phyloP scores from a whole-genome alignment of 192 early-diverging fungal species.

The Backusella mclennaniae region DNA sequence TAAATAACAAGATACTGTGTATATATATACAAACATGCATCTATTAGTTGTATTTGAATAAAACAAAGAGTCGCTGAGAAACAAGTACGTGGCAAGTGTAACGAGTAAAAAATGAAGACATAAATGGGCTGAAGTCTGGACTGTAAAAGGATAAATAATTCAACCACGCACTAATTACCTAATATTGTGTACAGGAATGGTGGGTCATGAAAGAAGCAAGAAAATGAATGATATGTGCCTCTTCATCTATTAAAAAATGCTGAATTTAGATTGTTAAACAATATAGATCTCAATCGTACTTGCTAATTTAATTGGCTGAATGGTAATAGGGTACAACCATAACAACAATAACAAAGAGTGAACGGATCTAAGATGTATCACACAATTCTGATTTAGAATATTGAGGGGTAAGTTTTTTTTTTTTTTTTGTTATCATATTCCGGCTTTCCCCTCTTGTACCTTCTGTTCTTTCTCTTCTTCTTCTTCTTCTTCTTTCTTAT shows the following conservation, averaged over 20 bases:
- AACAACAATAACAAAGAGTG: neutral
- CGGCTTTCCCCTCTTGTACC: constrained; percentile 6
- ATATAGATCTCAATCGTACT: neutral
- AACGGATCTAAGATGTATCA: neutral
- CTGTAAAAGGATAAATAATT: neutral
- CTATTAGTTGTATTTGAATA: neutral
- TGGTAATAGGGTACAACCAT: neutral
- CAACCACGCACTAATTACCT: neutral
- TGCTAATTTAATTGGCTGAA: neutral
- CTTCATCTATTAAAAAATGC: neutral
- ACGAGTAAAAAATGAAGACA: neutral
- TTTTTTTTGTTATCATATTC: neutral
- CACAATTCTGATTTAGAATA: neutral
- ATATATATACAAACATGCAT: neutral
- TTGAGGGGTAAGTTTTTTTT: neutral
- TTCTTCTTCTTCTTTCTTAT: neutral
- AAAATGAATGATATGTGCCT: neutral
- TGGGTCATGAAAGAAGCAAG: neutral
- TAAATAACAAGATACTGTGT: neutral
- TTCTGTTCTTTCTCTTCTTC: neutral
- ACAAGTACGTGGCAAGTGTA: neutral
- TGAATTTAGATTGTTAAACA: neutral
- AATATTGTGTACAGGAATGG: neutral
- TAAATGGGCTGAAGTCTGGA: too few relatives aligned
- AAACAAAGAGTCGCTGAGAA: neutral